phyloP scores from a whole-genome alignment of 2,329 filamentous ascomycete genomes.

The Microsporum canis region DNA sequence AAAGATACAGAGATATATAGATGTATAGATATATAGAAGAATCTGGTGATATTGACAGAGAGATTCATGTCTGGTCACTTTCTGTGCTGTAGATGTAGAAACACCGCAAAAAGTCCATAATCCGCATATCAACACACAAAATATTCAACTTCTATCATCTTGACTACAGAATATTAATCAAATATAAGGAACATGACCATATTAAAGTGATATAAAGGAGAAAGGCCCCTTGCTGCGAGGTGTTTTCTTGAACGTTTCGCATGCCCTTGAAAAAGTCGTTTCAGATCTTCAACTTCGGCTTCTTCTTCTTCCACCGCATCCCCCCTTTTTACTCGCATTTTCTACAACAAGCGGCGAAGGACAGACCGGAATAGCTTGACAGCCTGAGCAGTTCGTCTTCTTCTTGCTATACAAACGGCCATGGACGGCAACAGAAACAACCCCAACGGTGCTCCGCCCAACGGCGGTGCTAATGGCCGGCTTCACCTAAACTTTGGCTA shows the following conservation, averaged over 20 bases:
- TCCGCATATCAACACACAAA: background rate
- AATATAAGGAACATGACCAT: too few species aligned
- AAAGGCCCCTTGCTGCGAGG: too few species aligned
- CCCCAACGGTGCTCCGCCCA: constrained; percentile 48
- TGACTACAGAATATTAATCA: background rate
- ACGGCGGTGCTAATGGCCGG: constrained; percentile 53
- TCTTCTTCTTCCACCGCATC: too few species aligned
- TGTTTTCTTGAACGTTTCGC: too few species aligned
- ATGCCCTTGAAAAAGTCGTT: too few species aligned
- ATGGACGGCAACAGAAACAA: constrained; percentile 19
- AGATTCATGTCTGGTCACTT: background rate
- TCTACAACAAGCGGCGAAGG: too few species aligned
- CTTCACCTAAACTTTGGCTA: constrained; percentile 40
- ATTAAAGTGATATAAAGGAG: too few species aligned
- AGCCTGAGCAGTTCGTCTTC: too few species aligned
- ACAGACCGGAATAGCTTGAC: too few species aligned
- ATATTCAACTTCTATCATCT: background rate
- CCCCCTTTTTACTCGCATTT: too few species aligned
- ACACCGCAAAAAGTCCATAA: background rate
- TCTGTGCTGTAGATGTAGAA: background rate
- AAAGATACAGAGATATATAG: background rate
- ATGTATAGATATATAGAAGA: background rate
- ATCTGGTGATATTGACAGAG: too few species aligned
- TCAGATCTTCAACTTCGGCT: too few species aligned
- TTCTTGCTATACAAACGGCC: background rate